Conservation (phyloP, 78 protist species). For the Anaeramoeba ignava region DNA sequence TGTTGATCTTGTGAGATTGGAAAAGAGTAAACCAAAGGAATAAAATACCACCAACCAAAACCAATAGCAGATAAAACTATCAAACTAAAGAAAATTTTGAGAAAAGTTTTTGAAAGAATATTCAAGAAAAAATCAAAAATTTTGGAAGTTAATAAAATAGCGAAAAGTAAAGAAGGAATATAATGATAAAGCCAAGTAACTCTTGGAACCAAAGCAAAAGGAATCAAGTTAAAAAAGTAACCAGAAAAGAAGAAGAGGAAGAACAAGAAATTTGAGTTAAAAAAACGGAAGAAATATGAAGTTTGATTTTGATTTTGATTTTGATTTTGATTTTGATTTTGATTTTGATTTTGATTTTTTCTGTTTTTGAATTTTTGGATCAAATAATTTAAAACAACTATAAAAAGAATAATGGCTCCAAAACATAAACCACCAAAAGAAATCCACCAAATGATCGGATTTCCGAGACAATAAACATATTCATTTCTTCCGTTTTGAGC, state of each 20-base stretch:
- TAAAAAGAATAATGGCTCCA: background rate
- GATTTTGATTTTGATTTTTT: background rate
- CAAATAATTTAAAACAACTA: too few species aligned
- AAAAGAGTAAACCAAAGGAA: background rate
- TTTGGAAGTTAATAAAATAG: background rate
- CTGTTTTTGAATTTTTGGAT: background rate
- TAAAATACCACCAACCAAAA: background rate
- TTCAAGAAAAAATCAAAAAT: background rate
- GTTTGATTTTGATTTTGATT: background rate
- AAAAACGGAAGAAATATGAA: background rate
- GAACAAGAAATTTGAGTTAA: background rate
- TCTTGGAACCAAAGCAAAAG: background rate
- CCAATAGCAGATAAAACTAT: too few species aligned
- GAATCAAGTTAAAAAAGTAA: background rate
- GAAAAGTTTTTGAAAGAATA: background rate
- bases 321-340: background rate
- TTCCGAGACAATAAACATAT: background rate
- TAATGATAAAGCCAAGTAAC: background rate
- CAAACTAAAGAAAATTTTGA: too few species aligned
- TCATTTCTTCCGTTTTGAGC: background rate
- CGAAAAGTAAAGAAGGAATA: background rate
- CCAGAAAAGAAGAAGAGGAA: background rate
- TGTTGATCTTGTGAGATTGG: background rate
- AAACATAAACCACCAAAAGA: too few species aligned
- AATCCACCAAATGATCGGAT: background rate